phyloP scores from a whole-genome alignment of 83 land plant species.

The Larix sibirica region DNA sequence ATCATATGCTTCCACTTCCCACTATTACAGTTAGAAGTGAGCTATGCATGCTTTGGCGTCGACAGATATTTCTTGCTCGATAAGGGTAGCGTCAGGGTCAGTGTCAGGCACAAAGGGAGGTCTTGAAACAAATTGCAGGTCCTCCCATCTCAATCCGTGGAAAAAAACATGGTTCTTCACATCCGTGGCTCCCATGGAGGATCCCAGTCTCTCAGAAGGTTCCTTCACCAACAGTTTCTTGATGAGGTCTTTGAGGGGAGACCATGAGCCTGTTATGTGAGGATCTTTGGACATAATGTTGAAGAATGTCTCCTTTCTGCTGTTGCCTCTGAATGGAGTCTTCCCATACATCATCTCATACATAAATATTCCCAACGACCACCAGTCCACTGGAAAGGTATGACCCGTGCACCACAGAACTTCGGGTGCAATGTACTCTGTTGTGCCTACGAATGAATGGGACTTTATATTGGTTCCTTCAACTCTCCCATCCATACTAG shows the following conservation, averaged over 20 bases:
- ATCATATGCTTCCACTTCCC: too few relatives aligned
- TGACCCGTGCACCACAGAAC: constrained; percentile 37
- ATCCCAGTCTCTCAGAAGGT: constrained; percentile 22
- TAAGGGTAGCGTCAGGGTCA: neutral
- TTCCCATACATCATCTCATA: constrained; percentile 36
- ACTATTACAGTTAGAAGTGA: too few relatives aligned
- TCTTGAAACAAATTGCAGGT: constrained; percentile 3
- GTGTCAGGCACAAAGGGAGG: constrained; percentile 22
- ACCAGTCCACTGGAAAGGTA: constrained; percentile 36
- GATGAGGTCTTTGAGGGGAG: constrained; percentile 16
- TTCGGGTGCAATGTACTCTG: constrained; percentile 45
- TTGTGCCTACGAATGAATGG: constrained; percentile 34
- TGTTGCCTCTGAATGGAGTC: constrained; percentile 34
- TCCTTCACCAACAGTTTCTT: constrained; percentile 27
- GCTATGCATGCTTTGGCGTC: too few relatives aligned
- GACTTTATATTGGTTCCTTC: neutral
- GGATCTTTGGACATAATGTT: constrained; percentile 28
- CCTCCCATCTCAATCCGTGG: constrained; percentile 27
- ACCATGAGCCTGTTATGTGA: neutral
- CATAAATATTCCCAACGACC: constrained; percentile 36
- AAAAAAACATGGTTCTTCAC: constrained; percentile 30
- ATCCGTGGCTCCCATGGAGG: constrained; percentile 21
- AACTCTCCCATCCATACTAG: neutral
- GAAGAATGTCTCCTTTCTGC: constrained; percentile 32
- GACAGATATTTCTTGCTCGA: too few relatives aligned